These are phyloP conservation scores for Saururus chinensis DNA, from an alignment of 164 flowering plant species.

Conservation along the genomic window DNA sequence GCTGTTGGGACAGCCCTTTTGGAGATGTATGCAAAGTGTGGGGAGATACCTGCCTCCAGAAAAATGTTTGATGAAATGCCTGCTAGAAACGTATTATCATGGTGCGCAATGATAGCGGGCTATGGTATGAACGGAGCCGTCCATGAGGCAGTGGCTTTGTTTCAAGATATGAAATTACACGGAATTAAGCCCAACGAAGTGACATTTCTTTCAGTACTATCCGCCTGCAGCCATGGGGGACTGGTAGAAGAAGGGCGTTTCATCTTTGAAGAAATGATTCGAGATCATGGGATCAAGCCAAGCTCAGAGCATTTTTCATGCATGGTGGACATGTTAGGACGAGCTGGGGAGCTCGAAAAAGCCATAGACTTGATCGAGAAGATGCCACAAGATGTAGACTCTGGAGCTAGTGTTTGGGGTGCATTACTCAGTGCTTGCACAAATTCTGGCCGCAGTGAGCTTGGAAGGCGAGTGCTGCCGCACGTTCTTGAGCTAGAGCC, in stretches of 20 bases:
- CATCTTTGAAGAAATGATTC: conserved; percentile 35
- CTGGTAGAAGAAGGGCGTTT: conserved; percentile 57
- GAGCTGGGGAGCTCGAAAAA: conserved; percentile 49
- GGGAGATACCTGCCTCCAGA: conserved; percentile 45
- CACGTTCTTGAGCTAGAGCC: conserved; percentile 74
- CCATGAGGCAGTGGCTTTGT: conserved; percentile 42
- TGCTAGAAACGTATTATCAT: conserved; percentile 44
- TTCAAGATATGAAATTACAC: conserved; percentile 37
- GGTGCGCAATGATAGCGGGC: conserved; percentile 74
- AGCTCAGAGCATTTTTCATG: conserved; percentile 65
- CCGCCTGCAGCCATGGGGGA: conserved; percentile 88
- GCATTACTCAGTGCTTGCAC: conserved; percentile 70
- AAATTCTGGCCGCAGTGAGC: conserved; percentile 26
- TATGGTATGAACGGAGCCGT: conserved; percentile 63
- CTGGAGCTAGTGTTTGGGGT: conserved; percentile 55
- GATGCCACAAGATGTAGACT: conserved; percentile 32
- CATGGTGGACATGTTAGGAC: conserved; percentile 67
- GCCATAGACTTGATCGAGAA: conserved; percentile 43
- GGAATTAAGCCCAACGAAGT: conserved; percentile 52
- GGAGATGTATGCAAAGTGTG: conserved; percentile 74
- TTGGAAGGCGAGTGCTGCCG: conserved; percentile 33
- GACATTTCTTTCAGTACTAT: conserved; percentile 50
- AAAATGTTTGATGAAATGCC: conserved; percentile 51
- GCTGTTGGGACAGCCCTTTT: conserved; percentile 64
- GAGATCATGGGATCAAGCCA: conserved; percentile 29